phyloP scores from a whole-genome alignment of 2,329 filamentous ascomycete species.

The Elsinoe ampelina region DNA sequence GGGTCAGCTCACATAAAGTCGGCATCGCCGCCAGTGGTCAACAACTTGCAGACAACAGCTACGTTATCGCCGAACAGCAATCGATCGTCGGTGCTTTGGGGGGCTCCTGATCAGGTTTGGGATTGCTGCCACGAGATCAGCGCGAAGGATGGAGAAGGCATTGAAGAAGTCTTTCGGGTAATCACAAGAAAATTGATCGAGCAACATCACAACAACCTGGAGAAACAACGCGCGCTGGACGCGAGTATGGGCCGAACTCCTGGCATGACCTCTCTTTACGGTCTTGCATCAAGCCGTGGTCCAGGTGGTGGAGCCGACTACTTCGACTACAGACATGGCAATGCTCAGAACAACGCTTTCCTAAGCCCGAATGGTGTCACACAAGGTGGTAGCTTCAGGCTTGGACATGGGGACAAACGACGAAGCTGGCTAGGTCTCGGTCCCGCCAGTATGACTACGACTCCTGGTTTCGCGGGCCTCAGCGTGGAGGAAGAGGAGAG shows the following conservation, averaged over 20 bases:
- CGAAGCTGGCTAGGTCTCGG: constrained; percentile 52
- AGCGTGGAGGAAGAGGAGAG: constrained; percentile 21
- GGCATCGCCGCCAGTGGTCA: constrained; percentile 10
- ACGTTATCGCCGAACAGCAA: constrained; percentile 39
- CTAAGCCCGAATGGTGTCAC: background rate
- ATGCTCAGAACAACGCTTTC: constrained; percentile 33
- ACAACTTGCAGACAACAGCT: constrained; percentile 37
- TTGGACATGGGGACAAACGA: constrained; percentile 52
- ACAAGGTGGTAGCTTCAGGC: constrained; percentile 42
- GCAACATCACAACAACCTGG: constrained; percentile 50
- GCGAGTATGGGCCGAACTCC: constrained; percentile 37
- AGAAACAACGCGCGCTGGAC: constrained; percentile 40
- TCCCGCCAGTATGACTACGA: constrained; percentile 36
- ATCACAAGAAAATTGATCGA: constrained; percentile 78
- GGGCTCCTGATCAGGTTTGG: constrained; percentile 77
- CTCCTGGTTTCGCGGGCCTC: constrained; percentile 27
- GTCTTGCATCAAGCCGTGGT: constrained; percentile 18
- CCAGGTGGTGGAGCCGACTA: constrained; percentile 30
- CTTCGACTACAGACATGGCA: constrained; percentile 38
- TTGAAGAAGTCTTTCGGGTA: constrained; percentile 91
- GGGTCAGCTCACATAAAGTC: constrained; percentile 14
- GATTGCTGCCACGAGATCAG: constrained; percentile 96
- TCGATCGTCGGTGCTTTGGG: constrained; percentile 70
- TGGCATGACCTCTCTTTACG: constrained; percentile 22
- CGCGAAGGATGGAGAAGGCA: constrained; percentile 86